Evolutionary conservation across 2,329 filamentous ascomycete species (phyloP).

Genomic region (Fusarium dlaminii): DNA sequence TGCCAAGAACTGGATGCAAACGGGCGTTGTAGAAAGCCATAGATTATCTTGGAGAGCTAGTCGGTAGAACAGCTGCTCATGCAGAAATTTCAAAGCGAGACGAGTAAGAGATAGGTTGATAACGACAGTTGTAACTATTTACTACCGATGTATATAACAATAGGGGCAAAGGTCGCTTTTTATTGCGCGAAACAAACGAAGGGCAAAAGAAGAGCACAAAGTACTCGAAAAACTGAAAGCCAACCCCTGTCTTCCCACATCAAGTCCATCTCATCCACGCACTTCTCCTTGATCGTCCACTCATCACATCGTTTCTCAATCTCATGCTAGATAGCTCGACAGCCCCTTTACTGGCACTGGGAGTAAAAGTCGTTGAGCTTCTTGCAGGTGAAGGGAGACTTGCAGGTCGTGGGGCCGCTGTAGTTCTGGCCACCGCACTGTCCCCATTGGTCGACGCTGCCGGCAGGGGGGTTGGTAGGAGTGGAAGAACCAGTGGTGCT

Average conservation of each 20-base stretch:
- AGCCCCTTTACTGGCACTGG: conserved; percentile 51
- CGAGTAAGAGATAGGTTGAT: not conserved
- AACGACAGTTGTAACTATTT: conserved; percentile 33
- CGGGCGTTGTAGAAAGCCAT: not conserved
- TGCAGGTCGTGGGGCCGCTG: conserved; percentile 50
- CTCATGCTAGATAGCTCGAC: not conserved
- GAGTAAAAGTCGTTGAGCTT: conserved; percentile 52
- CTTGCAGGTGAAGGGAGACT: conserved; percentile 48
- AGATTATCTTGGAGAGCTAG: not conserved
- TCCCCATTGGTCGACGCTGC: conserved; percentile 43
- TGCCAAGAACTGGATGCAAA: not conserved
- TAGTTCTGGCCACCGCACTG: conserved; percentile 52
- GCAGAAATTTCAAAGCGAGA: not conserved
- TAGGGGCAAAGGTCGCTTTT: conserved; percentile 22
- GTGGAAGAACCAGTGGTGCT: not conserved
- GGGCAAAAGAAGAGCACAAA: conserved; percentile 8
- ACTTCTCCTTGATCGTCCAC: not conserved
- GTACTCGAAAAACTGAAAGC: conserved; percentile 7
- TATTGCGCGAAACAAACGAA: conserved; percentile 25
- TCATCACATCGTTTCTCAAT: not conserved
- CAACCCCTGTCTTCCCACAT: not conserved
- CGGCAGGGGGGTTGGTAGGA: conserved; percentile 7
- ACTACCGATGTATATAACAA: conserved; percentile 17
- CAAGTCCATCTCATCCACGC: not conserved
- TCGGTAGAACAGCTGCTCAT: not conserved